Evolutionary conservation across 257 asterid genomes (phyloP).

Genomic region (Solanum sejunctum): DNA sequence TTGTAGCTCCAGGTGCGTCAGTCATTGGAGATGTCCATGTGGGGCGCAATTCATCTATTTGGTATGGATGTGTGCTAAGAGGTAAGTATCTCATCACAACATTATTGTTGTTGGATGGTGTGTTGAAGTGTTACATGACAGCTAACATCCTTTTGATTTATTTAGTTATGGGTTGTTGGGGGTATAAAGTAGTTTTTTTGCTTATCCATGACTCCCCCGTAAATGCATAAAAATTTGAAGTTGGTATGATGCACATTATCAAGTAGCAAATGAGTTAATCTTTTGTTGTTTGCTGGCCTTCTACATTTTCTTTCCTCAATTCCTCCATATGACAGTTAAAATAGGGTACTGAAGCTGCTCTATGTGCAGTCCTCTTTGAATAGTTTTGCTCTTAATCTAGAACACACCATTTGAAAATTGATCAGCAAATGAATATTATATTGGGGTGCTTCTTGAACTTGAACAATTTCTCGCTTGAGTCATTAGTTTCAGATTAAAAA

Average conservation of each 20-base stretch:
- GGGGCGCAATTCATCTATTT: slow-evolving; percentile 63
- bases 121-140: neutral
- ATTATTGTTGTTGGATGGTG: neutral
- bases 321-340: neutral
- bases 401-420: neutral
- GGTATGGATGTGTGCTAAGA: slow-evolving; percentile 86
- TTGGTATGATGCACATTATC: neutral
- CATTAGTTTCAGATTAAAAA: neutral
- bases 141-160: neutral
- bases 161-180: neutral
- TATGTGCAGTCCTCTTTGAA: neutral
- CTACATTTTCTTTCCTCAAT: neutral
- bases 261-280: neutral
- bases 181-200: neutral
- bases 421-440: neutral
- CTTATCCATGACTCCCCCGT: neutral
- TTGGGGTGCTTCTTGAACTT: neutral
- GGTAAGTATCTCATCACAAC: slow-evolving; percentile 22
- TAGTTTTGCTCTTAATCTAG: neutral
- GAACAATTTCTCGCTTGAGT: neutral
- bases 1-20: slow-evolving; percentile 80
- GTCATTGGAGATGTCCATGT: slow-evolving; percentile 69
- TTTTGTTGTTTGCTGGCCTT: neutral
- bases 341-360: neutral
- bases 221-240: neutral